Evolutionary conservation across 495 filamentous ascomycete species (phyloP), one percentile per base, ranked within the genome.

Genomic region (Lasiosphaeriaceae sp.): DNA sequence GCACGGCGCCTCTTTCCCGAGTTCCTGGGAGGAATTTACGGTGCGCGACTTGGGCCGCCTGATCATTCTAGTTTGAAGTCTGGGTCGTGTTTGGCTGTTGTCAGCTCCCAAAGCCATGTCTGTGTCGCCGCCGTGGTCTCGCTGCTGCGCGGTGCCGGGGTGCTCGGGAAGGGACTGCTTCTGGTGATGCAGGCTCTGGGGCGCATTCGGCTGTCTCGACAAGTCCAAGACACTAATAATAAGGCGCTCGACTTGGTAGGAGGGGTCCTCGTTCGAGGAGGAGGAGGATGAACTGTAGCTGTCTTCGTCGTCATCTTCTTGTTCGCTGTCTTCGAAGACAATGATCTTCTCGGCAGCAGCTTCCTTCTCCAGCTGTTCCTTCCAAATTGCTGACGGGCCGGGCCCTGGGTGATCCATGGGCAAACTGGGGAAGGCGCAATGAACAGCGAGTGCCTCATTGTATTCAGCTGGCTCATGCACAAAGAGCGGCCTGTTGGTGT

Each of bases 371-470:
- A 7, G 8, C 20, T 50, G 41, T 20, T 54, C 14, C 23, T 52
- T 62, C 49, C 51, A 58, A 2, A 58, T 39, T 35, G 59, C 59
- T 4, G 59, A 60, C 2, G 65, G 65, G 0, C 59, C 59, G 1
- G 37, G 54, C 3, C 59, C 62, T 3, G 44, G 37, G 24, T 65
- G 44, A 26, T 58, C 41, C 9, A 61, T 41, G 6, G 56, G 59
- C 45, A 67, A 22, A 24, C 51, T 54, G 22, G 65, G 65, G 21
- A 63, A 60, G 41, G 65, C 65, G 43, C 62, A 65, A 39, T 59
- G 21, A 9, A 6, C 22, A 2, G 44, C 57, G n/a, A 65, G 57
- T 9, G 44, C 35, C 2, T 21, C 16, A 41, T 60, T 56, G 53
- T 59, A 64, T 16, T 48, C 46, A 3, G 57, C 46, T 24, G 61